phyloP scores from a whole-genome alignment of 805 yeast species.

The Starmerella gropengiesseri region DNA sequence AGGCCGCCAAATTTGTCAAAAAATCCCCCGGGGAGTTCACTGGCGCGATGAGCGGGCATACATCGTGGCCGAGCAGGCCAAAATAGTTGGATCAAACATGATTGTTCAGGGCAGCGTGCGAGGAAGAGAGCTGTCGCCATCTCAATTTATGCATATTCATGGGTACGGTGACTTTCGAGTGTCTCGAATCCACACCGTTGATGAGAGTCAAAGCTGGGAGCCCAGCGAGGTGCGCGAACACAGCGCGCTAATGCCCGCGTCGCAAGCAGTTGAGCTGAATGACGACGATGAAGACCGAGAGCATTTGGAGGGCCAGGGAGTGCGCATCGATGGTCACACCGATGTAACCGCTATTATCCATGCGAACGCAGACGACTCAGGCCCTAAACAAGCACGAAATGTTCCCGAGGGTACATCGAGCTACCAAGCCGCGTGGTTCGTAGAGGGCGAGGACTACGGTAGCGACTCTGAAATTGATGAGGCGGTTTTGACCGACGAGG shows the following conservation, averaged over 20 bases:
- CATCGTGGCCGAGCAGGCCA: slow-evolving; percentile 58
- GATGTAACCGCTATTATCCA: slow-evolving; percentile 35
- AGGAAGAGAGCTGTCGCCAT: slow-evolving; percentile 59
- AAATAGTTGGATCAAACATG: slow-evolving; percentile 36
- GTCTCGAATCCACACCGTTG: slow-evolving; percentile 37
- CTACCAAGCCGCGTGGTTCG: slow-evolving; percentile 65
- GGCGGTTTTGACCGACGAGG: slow-evolving; percentile 23
- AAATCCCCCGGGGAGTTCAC: slow-evolving; percentile 67
- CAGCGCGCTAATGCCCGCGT: slow-evolving; percentile 24
- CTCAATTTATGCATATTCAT: slow-evolving; percentile 74
- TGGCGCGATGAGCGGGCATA: slow-evolving; percentile 96
- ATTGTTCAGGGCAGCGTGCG: slow-evolving; percentile 75
- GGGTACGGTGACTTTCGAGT: slow-evolving; percentile 84
- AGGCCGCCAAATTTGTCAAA: slow-evolving; percentile 68
- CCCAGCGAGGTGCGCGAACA: slow-evolving; percentile 28
- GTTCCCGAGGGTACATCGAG: slow-evolving; percentile 65
- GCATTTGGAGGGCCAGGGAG: slow-evolving; percentile 33
- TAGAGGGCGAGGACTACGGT: slow-evolving; percentile 36
- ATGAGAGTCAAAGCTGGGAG: slow-evolving; percentile 23
- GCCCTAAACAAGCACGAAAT: slow-evolving; percentile 28
- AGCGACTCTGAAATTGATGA: slow-evolving; percentile 33
- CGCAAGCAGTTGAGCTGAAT: slow-evolving; percentile 20
- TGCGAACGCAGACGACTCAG: slow-evolving; percentile 28
- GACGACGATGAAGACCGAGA: slow-evolving; percentile 28
- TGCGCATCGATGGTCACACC: slow-evolving; percentile 46